phyloP scores from a whole-genome alignment of 257 asterid genomes.

The Paraleonurus japonicus region DNA sequence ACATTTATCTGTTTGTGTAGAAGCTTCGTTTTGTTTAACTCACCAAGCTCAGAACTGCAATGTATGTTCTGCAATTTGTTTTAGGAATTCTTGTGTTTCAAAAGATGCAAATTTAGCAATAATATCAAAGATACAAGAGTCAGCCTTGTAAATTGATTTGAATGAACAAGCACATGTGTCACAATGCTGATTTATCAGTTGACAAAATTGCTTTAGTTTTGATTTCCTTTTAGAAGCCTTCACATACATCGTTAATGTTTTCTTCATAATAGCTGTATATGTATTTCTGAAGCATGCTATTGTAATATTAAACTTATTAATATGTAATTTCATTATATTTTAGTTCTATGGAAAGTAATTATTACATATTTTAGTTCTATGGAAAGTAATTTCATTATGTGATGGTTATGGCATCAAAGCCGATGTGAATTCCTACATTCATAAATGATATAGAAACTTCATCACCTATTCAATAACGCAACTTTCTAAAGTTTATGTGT shows the following conservation, averaged over 20 bases:
- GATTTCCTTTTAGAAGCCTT: neutral
- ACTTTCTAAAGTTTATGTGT: neutral
- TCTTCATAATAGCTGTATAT: neutral
- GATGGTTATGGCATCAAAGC: neutral
- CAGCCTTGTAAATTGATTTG: neutral
- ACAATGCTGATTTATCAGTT: neutral
- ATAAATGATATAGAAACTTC: neutral
- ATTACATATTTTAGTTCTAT: neutral
- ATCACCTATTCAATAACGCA: neutral
- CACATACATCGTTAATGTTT: neutral
- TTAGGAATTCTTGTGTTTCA: neutral
- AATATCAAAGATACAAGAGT: neutral
- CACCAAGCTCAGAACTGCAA: neutral
- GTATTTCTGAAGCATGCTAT: neutral
- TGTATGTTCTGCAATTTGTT: neutral
- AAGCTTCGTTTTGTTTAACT: neutral
- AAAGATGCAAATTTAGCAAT: slow-evolving; percentile 8
- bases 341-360: neutral
- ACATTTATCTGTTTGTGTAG: neutral
- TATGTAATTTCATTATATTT: neutral
- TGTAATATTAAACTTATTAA: neutral
- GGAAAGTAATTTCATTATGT: neutral
- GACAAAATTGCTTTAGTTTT: neutral
- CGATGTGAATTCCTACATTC: neutral
- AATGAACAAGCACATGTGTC: neutral